These are phyloP conservation scores for Apiotrichum porosum DNA, from an alignment of 1,284 basidiomycete species.

Conservation along the genomic window DNA sequence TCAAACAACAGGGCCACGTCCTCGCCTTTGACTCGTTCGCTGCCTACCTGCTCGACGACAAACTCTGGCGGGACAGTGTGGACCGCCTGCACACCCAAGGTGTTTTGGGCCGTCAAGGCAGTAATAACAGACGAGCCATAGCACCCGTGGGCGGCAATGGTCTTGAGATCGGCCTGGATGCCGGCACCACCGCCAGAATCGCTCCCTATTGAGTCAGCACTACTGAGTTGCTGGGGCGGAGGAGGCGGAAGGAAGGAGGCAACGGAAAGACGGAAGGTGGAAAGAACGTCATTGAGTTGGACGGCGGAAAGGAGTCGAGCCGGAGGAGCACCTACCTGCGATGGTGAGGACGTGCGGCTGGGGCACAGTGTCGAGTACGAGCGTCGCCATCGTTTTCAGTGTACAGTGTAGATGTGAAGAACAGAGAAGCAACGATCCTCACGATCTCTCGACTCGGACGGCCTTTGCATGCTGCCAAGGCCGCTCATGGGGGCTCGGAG, in stretches of 20 bases:
- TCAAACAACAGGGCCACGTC: not conserved
- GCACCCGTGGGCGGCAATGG: slow-evolving; percentile 69
- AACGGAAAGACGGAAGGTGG: too few species aligned
- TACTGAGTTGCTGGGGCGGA: not conserved
- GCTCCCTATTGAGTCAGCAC: slow-evolving; percentile 33
- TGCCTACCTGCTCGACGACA: slow-evolving; percentile 62
- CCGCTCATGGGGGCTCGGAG: too few species aligned
- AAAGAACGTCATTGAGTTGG: too few species aligned
- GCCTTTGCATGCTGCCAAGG: too few species aligned
- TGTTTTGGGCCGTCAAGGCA: slow-evolving; percentile 88
- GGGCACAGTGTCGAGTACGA: not conserved
- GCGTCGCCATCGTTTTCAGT: too few species aligned
- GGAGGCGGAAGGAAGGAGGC: too few species aligned
- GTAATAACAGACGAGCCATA: slow-evolving; percentile 86
- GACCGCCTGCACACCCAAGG: slow-evolving; percentile 71
- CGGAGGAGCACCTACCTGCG: slow-evolving; percentile 28
- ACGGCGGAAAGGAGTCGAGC: too few species aligned
- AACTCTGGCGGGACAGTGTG: slow-evolving; percentile 64
- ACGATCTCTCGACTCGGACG: too few species aligned
- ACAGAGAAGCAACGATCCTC: too few species aligned
- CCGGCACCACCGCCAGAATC: slow-evolving; percentile 87
- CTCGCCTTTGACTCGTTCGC: not conserved
- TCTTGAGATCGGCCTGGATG: slow-evolving; percentile 75
- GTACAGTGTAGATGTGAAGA: too few species aligned
- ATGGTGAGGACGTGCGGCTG: slow-evolving; percentile 41